Base-by-base conservation (phyloP, 352 stramenopile genomes). In the Globisporangium middletonii region DNA sequence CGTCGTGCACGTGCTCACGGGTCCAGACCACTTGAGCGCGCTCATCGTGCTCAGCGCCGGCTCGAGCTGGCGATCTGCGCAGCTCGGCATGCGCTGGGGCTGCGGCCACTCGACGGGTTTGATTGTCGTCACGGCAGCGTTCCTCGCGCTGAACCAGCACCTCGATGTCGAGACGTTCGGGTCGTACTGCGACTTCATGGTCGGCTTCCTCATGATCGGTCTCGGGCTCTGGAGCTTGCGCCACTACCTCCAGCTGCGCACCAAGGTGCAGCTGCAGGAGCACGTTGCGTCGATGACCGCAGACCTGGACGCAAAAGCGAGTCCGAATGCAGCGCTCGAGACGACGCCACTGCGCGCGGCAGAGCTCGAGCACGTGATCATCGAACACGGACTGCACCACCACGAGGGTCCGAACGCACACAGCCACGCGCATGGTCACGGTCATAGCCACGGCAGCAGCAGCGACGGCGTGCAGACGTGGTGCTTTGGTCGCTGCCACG, bases 11-110 rank as follows among this genome's bases (percentile, higher is more conserved):
- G 75, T 86, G 60, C 57, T 86, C 62, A 86, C 75, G 41, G 75
- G 75, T 0, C 89, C 89, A 0, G 88, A 96, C 70, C 89, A 97
- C 68, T 71, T 97, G 1, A 89, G 78, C n/a, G 88, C 88, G 33
- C 65, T 96, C 13, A 83, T 85, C 30, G 92, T 88, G 56, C 75
- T 96, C 16, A 89, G 70, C 54, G 79, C 84, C 18, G 79, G 75
- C 41, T 86, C 74, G n/a, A 88, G 73, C 38, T 87, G 71, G 64
- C 72, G 72, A 18, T 83, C 84, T 26, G 92, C 86, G 55, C 65
- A 71, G 18, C 75, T 96, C 0, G 88, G 88, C 37, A 76, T 96
- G 59, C 79, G 83, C 65, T 97, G 88, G 89, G 89, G 89, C 4
- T 50, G 71, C 23, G 88, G 89, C 44, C 88, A 97, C 63, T 89